These are phyloP conservation scores for Ploettnerulaceae sp. DNA, from an alignment of 2,329 filamentous ascomycete species.

Conservation along the genomic window DNA sequence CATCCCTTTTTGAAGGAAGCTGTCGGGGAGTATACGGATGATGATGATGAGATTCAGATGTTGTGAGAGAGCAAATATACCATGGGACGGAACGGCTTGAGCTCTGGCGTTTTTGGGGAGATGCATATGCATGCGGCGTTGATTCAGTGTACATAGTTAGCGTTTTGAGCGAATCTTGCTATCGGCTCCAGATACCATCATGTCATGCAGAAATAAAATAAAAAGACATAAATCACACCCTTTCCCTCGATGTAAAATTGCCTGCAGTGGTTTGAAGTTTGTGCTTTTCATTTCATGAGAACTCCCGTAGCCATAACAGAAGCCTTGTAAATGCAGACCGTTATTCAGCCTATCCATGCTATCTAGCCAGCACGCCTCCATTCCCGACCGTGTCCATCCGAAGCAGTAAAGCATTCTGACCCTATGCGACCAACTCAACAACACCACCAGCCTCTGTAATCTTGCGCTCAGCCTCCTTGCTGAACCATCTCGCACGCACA, in stretches of 20 bases:
- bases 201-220: background rate
- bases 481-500: constrained; percentile 92
- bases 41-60: constrained; percentile 50
- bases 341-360: constrained; percentile 9
- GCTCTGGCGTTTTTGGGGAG: constrained; percentile 6
- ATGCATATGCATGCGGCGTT: constrained; percentile 13
- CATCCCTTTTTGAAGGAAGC: constrained; percentile 61
- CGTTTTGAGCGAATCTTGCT: background rate
- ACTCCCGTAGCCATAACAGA: constrained; percentile 12
- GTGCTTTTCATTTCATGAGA: constrained; percentile 20
- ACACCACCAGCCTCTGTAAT: constrained; percentile 97
- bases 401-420: constrained; percentile 16
- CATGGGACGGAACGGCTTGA: background rate
- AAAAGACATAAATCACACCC: background rate
- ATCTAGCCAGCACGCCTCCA: background rate
- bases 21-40: constrained; percentile 42
- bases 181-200: constrained; percentile 2
- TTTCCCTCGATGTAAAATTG: background rate
- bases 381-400: constrained; percentile 1
- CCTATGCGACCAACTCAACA: constrained; percentile 88
- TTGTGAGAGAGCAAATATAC: constrained; percentile 28
- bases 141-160: constrained; percentile 9
- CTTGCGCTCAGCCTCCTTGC: constrained; percentile 96
- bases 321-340: constrained; percentile 5
- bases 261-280: constrained; percentile 6